A percentile compares a stretch with the other conserved stretches of the same genome.
phyloP scores from a whole-genome alignment of 1,284 basidiomycete species.

The Ceratobasidium sp. region DNA sequence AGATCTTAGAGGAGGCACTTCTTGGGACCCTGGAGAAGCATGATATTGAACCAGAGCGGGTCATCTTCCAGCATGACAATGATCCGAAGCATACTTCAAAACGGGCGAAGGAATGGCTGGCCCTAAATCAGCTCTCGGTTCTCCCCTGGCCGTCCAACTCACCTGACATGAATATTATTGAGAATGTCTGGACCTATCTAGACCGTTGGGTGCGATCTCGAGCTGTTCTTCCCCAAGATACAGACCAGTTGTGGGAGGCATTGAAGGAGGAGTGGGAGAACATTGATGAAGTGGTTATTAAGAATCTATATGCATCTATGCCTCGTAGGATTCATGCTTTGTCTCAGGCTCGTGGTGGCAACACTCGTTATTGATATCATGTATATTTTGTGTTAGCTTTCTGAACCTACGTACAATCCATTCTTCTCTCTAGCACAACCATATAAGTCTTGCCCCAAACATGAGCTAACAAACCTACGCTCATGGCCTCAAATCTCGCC shows the following conservation, averaged over 20 bases:
- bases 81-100: constrained; percentile 25
- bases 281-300: neutral
- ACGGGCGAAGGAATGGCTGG: neutral
- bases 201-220: neutral
- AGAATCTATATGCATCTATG: constrained; percentile 16
- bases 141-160: constrained; percentile 22
- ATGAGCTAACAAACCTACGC: neutral
- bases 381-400: too few relatives aligned
- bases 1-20: neutral
- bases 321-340: constrained; percentile 3
- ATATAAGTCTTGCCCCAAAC: constrained; percentile 18
- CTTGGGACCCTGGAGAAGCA: neutral
- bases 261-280: constrained; percentile 23
- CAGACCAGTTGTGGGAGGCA: neutral
- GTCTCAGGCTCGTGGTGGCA: neutral
- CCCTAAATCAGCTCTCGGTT: neutral
- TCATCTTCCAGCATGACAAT: constrained; percentile 13
- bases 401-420: too few relatives aligned
- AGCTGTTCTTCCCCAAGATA: neutral
- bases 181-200: constrained; percentile 14
- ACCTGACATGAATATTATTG: constrained; percentile 22
- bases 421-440: too few relatives aligned
- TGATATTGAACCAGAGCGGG: neutral
- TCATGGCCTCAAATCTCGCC: neutral
- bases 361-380: constrained; percentile 24